Percentiles rank a stretch among this genome's conserved stretches.
Conservation (phyloP, 495 filamentous ascomycete genomes). For the Amphirosellinia nigrospora region DNA sequence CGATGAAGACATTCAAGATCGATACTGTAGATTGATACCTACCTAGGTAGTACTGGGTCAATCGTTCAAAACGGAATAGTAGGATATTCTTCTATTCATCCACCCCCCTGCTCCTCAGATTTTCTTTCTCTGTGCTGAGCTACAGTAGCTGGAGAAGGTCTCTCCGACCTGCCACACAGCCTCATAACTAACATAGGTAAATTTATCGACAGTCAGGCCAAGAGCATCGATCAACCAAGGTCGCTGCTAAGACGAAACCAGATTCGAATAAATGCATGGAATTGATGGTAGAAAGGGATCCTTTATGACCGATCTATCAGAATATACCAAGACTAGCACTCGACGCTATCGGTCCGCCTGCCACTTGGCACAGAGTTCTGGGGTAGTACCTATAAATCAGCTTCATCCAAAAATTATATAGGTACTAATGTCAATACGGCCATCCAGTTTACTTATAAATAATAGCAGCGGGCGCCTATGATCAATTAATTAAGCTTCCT, state of each 20-base stretch:
- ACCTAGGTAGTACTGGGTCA: background rate
- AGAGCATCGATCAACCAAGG: background rate
- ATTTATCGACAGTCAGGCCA: background rate
- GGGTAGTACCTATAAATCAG: no score
- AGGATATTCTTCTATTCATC: conserved; percentile 4
- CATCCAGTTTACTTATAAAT: background rate
- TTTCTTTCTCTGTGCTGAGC: conserved; percentile 16
- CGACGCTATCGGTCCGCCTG: background rate
- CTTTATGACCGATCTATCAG: no score
- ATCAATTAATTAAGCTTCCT: background rate
- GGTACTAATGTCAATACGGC: no score
- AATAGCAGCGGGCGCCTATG: background rate
- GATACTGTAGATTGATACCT: background rate
- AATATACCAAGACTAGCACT: no score
- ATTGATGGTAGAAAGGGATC: no score
- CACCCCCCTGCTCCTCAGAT: conserved; percentile 3
- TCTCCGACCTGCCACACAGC: no score
- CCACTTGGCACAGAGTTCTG: background rate
- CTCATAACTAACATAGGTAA: background rate
- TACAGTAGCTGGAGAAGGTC: background rate
- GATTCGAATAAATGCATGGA: background rate
- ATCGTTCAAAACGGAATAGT: conserved; percentile 8
- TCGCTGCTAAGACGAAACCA: background rate
- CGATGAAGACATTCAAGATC: no score
- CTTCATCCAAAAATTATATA: no score